Conservation (phyloP, 1,284 basidiomycete genomes). For the Cryptococcus depauperatus region DNA sequence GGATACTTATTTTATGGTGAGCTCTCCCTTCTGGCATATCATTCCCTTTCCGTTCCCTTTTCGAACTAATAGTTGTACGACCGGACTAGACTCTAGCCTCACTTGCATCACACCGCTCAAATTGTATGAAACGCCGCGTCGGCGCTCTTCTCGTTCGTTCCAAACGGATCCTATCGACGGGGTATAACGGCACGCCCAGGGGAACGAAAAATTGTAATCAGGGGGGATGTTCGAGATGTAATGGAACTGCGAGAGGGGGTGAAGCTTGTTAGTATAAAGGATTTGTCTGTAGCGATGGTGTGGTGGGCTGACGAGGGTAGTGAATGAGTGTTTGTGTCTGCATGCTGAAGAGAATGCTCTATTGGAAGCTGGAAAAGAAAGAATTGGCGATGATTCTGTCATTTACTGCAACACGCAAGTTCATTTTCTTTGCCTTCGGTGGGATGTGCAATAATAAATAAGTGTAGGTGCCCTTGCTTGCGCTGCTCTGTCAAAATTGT, state of each 20-base stretch:
- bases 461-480: constrained; percentile 82
- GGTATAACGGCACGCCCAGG: constrained; percentile 95
- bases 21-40: constrained; percentile 24
- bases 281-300: background rate
- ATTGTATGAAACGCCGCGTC: constrained; percentile 96
- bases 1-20: constrained; percentile 93
- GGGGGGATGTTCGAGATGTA: constrained; percentile 74
- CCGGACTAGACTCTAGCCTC: constrained; percentile 64
- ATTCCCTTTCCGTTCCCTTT: background rate
- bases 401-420: constrained; percentile 75
- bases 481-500: constrained; percentile 90
- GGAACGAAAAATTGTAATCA: constrained; percentile 82
- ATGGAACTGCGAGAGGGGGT: constrained; percentile 52
- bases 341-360: constrained; percentile 99
- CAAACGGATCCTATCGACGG: constrained; percentile 84
- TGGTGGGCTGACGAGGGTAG: constrained; percentile 12
- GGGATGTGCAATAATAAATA: background rate
- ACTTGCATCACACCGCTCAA: constrained; percentile 77
- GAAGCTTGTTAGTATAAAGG: constrained; percentile 46
- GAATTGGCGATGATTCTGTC: constrained; percentile 71
- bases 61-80: no score
- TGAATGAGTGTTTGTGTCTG: constrained; percentile 82
- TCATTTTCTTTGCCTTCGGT: background rate
- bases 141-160: constrained; percentile 79
- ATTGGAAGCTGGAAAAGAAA: constrained; percentile 79